Evolutionary conservation across 2,329 filamentous ascomycete genomes (phyloP).

Genomic region (Knoxdaviesia proteae): DNA sequence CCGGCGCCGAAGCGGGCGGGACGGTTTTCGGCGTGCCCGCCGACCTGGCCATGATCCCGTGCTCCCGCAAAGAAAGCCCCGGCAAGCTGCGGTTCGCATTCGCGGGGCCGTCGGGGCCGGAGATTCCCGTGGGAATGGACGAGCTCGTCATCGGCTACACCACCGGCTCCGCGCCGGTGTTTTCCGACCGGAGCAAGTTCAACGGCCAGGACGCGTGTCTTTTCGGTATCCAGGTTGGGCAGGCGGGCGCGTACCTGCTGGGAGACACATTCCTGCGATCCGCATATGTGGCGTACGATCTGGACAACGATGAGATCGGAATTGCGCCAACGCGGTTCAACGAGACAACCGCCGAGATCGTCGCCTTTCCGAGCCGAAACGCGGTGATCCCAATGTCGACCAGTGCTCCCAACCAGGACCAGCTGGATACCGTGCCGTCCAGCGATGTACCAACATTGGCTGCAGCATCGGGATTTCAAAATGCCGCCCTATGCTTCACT

Average conservation of each 20-base stretch:
- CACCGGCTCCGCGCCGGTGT: slow-evolving; percentile 12
- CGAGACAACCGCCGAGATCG: slow-evolving; percentile 19
- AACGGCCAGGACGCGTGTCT: slow-evolving; percentile 25
- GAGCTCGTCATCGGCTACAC: slow-evolving; percentile 31
- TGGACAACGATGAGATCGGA: slow-evolving; percentile 36
- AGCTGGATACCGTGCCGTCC: too few species aligned
- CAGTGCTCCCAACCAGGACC: too few species aligned
- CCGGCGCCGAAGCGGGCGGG: slow-evolving; percentile 26
- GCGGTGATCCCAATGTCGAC: slow-evolving; percentile 2
- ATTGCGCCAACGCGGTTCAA: slow-evolving; percentile 50
- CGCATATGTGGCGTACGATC: slow-evolving; percentile 38
- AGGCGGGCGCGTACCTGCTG: slow-evolving; percentile 21
- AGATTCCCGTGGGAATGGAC: slow-evolving; percentile 30
- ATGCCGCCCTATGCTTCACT: too few species aligned
- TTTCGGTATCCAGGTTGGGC: slow-evolving; percentile 35
- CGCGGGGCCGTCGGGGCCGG: slow-evolving; percentile 23
- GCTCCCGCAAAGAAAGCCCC: slow-evolving; percentile 19
- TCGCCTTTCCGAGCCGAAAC: slow-evolving; percentile 31
- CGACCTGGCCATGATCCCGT: slow-evolving; percentile 26
- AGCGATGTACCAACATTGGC: too few species aligned
- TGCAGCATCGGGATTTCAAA: too few species aligned
- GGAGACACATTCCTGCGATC: slow-evolving; percentile 39
- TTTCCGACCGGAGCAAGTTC: slow-evolving; percentile 18
- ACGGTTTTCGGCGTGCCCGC: slow-evolving; percentile 3
- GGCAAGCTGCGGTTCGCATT: slow-evolving; percentile 35